Evolutionary conservation across 2,329 filamentous ascomycete species (phyloP).

Genomic region (Sporothrix protearum): DNA sequence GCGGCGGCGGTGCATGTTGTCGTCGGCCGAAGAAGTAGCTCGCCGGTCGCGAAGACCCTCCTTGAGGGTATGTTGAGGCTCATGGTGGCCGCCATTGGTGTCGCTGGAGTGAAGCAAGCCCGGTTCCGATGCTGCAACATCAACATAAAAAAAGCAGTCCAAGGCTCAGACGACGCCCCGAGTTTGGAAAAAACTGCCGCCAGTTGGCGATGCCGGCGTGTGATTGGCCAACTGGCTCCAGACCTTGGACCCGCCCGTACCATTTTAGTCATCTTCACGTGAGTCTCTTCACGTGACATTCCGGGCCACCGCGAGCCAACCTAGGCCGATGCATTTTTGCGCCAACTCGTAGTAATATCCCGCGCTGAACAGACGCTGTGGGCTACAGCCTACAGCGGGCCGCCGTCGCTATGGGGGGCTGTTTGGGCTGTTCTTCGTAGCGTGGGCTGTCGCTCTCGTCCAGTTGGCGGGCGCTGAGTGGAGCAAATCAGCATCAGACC

Average conservation of each 20-base stretch:
- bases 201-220: neutral
- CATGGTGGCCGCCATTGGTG: conserved; percentile 46
- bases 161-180: neutral
- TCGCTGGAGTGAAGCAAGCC: neutral
- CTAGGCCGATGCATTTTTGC: conserved; percentile 18
- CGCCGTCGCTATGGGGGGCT: neutral
- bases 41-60: conserved; percentile 60
- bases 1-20: conserved; percentile 13
- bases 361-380: too few relatives aligned
- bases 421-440: neutral
- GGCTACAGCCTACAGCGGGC: too few relatives aligned
- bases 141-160: conserved; percentile 21
- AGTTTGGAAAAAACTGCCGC: conserved; percentile 20
- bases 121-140: conserved; percentile 7
- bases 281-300: conserved; percentile 22
- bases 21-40: conserved; percentile 29
- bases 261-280: neutral
- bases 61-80: conserved; percentile 61
- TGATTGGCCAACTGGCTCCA: conserved; percentile 1
- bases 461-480: conserved; percentile 16
- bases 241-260: neutral
- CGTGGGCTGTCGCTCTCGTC: neutral
- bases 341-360: neutral
- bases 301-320: conserved; percentile 21
- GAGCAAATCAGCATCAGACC: conserved; percentile 30